These are phyloP conservation scores for Diaporthe destruens DNA, from an alignment of 2,329 filamentous ascomycete genomes.

Conservation along the genomic window DNA sequence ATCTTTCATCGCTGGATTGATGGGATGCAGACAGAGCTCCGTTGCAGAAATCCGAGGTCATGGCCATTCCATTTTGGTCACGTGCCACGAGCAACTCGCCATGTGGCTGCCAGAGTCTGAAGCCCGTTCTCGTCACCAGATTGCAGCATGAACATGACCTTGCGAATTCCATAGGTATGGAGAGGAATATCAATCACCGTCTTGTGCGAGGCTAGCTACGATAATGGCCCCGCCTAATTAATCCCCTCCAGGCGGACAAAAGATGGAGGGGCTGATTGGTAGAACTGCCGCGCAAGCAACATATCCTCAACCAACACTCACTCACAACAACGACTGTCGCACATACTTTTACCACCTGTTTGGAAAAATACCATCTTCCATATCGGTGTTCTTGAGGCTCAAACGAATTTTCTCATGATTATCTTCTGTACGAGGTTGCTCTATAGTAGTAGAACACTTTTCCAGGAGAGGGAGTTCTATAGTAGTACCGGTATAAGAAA, in stretches of 20 bases:
- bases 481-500: too few species aligned
- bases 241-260: not conserved
- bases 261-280: not conserved
- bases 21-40: not conserved
- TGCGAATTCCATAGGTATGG: not conserved
- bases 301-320: too few species aligned
- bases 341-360: too few species aligned
- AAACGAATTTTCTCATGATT: too few species aligned
- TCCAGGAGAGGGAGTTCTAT: too few species aligned
- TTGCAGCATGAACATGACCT: too few species aligned
- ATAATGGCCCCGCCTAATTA: not conserved
- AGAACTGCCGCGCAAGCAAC: not conserved
- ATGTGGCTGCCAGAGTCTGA: not conserved
- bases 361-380: too few species aligned
- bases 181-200: not conserved
- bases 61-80: not conserved
- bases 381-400: too few species aligned
- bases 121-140: not conserved
- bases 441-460: too few species aligned
- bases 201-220: not conserved
- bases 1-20: not conserved
- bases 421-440: too few species aligned
- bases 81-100: slow-evolving; percentile 1
- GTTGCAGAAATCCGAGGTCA: slow-evolving; percentile 10
- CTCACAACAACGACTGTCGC: too few species aligned